Conservation (phyloP, 2,329 filamentous ascomycete genomes). For the Aspergillus neotritici region DNA sequence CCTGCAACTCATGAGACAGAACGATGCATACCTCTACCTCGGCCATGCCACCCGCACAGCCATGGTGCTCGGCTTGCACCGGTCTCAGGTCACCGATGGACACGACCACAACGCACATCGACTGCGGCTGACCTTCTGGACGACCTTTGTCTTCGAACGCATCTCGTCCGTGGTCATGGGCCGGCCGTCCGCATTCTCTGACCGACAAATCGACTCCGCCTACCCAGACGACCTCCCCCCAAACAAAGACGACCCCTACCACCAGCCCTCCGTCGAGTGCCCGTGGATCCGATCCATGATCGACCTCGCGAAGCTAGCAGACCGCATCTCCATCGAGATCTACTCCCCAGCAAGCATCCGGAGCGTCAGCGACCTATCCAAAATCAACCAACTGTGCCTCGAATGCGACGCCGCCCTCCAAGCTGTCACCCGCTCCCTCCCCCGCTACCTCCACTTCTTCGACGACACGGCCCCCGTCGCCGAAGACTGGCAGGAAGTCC, state of each 20-base stretch:
- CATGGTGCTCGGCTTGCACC: conserved; percentile 11
- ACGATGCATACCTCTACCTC: conserved; percentile 13
- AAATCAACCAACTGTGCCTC: conserved; percentile 3
- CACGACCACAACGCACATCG: conserved; percentile 6
- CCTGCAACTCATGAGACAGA: conserved; percentile 14
- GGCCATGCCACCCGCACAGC: conserved; percentile 11
- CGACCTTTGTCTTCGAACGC: conserved; percentile 9
- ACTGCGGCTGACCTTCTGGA: conserved; percentile 12
- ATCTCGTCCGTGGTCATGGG: conserved; percentile 10
- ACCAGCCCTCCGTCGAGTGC: conserved; percentile 3
- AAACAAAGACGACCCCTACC: conserved; percentile 1
- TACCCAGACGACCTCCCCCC: conserved; percentile 10
- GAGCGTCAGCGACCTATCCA: conserved; percentile 2
- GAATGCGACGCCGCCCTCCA: conserved; percentile 9
- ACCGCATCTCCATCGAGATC: conserved; percentile 9
- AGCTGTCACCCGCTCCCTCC: conserved; percentile 3
- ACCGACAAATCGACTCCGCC: conserved; percentile 11
- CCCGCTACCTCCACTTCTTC: conserved; percentile 11
- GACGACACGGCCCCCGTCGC: conserved; percentile 7
- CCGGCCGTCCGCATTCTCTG: conserved; percentile 9
- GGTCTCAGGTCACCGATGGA: conserved; percentile 12
- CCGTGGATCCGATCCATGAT: conserved; percentile 9
- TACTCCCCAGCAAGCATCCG: conserved; percentile 10
- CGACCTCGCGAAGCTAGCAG: conserved; percentile 9
- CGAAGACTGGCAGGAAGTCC: conserved; percentile 12